Percentiles rank a stretch among this genome's conserved stretches.
Conservation (phyloP, 2,329 filamentous ascomycete genomes). For the Neospermospora avenae region DNA sequence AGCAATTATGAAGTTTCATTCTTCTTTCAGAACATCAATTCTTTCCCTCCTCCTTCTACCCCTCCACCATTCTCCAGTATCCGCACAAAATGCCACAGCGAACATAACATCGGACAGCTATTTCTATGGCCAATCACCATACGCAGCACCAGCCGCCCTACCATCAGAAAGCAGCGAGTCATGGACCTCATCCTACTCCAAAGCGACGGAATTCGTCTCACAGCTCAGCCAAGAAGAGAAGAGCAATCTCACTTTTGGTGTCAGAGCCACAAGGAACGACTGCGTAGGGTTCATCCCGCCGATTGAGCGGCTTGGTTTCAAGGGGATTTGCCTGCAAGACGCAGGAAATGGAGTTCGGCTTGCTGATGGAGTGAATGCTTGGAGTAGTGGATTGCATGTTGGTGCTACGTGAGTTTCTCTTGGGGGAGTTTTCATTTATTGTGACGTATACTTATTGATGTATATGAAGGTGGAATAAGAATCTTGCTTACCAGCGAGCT, state of each 20-base stretch:
- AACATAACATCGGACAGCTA: conserved; percentile 26
- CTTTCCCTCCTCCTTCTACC: background rate
- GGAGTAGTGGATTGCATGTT: conserved; percentile 24
- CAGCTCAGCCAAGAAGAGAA: conserved; percentile 38
- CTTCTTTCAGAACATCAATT: background rate
- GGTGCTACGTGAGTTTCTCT: conserved; percentile 15
- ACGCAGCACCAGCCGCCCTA: conserved; percentile 32
- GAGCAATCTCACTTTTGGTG: conserved; percentile 49
- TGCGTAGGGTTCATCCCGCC: conserved; percentile 41
- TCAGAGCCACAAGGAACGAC: conserved; percentile 35
- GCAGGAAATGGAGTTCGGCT: conserved; percentile 64
- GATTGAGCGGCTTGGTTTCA: conserved; percentile 53
- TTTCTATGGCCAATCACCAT: conserved; percentile 40
- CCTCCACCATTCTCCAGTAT: background rate
- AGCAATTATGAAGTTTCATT: background rate
- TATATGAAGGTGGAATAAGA: conserved; percentile 54
- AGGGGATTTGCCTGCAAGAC: conserved; percentile 65
- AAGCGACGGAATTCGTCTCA: conserved; percentile 64
- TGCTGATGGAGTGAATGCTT: conserved; percentile 48
- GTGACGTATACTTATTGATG: too few relatives aligned
- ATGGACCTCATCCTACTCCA: conserved; percentile 67
- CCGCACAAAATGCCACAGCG: background rate
- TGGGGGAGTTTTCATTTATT: too few relatives aligned
- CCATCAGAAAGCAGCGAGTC: conserved; percentile 4
- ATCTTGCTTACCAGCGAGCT: conserved; percentile 63